These are phyloP conservation scores for Boletus rubroflammeus DNA, from an alignment of 768 basidiomycete species.

Conservation along the genomic window DNA sequence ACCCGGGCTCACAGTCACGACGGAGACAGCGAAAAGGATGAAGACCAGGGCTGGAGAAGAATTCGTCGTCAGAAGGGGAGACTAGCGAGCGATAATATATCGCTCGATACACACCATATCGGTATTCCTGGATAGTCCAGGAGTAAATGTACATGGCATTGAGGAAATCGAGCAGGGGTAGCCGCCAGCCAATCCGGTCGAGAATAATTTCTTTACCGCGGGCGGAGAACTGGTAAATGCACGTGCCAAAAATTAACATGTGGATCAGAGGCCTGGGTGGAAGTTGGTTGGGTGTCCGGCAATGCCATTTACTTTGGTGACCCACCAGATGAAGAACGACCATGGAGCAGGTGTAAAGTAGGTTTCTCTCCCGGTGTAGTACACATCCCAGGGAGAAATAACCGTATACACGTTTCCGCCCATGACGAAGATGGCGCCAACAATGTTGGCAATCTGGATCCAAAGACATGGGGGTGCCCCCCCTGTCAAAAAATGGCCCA, in stretches of 20 bases:
- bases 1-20: slow-evolving; percentile 41
- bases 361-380: slow-evolving; percentile 51
- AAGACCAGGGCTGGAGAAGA: slow-evolving; percentile 36
- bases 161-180: slow-evolving; percentile 59
- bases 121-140: slow-evolving; percentile 52
- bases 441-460: slow-evolving; percentile 48
- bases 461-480: not conserved
- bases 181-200: slow-evolving; percentile 63
- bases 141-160: slow-evolving; percentile 64
- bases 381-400: slow-evolving; percentile 48
- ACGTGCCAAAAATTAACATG: slow-evolving; percentile 59
- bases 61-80: slow-evolving; percentile 13
- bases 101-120: slow-evolving; percentile 31
- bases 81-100: not conserved
- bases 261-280: slow-evolving; percentile 54
- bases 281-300: not conserved
- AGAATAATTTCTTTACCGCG: slow-evolving; percentile 55
- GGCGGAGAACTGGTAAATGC: slow-evolving; percentile 58
- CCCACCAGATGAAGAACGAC: slow-evolving; percentile 60
- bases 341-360: slow-evolving; percentile 66
- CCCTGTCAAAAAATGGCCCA: slow-evolving; percentile 2
- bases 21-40: slow-evolving; percentile 44
- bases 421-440: slow-evolving; percentile 53
- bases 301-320: not conserved
- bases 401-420: slow-evolving; percentile 61